Conservation (phyloP, 164 flowering plant genomes). For the Berberis thunbergii region DNA sequence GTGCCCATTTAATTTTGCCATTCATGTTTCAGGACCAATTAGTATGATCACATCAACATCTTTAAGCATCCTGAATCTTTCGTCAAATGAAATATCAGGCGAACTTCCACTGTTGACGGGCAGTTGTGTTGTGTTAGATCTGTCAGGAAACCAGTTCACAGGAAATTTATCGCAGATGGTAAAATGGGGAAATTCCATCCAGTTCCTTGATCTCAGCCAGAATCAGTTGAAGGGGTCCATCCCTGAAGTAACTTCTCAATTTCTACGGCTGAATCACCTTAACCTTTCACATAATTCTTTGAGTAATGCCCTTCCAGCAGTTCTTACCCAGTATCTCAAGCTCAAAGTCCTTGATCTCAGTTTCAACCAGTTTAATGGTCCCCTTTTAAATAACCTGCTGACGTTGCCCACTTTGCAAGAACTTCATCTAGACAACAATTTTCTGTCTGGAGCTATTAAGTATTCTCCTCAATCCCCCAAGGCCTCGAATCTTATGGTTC, state of each 20-base stretch:
- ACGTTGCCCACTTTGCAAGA: conserved; percentile 60
- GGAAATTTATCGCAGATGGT: conserved; percentile 59
- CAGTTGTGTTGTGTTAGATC: conserved; percentile 63
- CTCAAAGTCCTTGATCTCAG: conserved; percentile 72
- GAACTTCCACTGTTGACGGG: conserved; percentile 81
- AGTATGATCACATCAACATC: conserved; percentile 69
- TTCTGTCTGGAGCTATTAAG: conserved; percentile 39
- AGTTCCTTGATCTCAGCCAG: conserved; percentile 81
- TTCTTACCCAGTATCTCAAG: conserved; percentile 53
- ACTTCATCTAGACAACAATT: conserved; percentile 59
- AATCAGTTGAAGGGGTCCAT: conserved; percentile 65
- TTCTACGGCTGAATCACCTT: conserved; percentile 68
- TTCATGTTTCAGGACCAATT: conserved; percentile 57
- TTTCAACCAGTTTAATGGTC: conserved; percentile 62
- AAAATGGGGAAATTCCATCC: conserved; percentile 76
- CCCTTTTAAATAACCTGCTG: conserved; percentile 42
- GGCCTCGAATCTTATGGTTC: conserved; percentile 39
- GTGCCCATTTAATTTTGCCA: neutral
- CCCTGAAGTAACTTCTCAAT: conserved; percentile 64
- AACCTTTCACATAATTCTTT: conserved; percentile 74
- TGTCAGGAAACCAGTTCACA: conserved; percentile 60
- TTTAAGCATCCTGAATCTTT: conserved; percentile 59
- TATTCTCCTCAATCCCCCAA: conserved; percentile 34
- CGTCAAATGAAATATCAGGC: conserved; percentile 73
- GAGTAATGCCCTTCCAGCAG: conserved; percentile 43